Evolutionary conservation across 2,329 filamentous ascomycete species (phyloP), one percentile per base, ranked within the genome.

Genomic region (Colletotrichum lini): DNA sequence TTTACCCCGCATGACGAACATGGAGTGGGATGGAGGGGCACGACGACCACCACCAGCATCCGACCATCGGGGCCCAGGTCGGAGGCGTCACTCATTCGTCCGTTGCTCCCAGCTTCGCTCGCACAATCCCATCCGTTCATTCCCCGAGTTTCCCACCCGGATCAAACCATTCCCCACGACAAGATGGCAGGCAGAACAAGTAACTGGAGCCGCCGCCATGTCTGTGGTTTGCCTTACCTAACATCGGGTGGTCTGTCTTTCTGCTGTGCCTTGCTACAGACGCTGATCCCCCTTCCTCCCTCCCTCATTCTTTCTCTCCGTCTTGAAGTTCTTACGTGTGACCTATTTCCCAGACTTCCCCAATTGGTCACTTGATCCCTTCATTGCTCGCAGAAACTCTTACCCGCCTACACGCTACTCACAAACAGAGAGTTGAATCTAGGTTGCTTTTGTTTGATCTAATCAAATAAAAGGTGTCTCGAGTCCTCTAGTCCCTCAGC

Each of bases 1-100:
- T 26, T n/a, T 67, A 61, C 67, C 54, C 67, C 67, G 67, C 67
- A 70, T 70, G 63, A 67, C 67, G 62, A 56, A 50, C n/a, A 21
- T 58, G 5, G 12, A 42, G 38, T 15, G 40, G 40, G 38, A 66
- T 70, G 67, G 67, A 60, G 67, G 67, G 67, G 67, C 62, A 69
- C 15, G 7, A 35, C 30, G 1, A 30, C 30, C 30, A 30, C 30
- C 30, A 16, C 16, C 49, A 13, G 44, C 58, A 60, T 49, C 45
- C 57, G 26, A 47, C 63, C 40, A 50, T 65, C 44, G 54, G 63
- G 30, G 63, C 38, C 49, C n/a, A 38, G 18, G 56, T 53, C 62
- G 63, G 67, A 50, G 42, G 30, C 30, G 35, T 56, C 38, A 54
- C 38, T 23, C 38, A 52, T 30, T 49, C 44, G 42, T 21, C 45